Evolutionary conservation across 176 grass and related monocot species (phyloP), one percentile per base, ranked within the genome.

Genomic region (Phyllostachys edulis): DNA sequence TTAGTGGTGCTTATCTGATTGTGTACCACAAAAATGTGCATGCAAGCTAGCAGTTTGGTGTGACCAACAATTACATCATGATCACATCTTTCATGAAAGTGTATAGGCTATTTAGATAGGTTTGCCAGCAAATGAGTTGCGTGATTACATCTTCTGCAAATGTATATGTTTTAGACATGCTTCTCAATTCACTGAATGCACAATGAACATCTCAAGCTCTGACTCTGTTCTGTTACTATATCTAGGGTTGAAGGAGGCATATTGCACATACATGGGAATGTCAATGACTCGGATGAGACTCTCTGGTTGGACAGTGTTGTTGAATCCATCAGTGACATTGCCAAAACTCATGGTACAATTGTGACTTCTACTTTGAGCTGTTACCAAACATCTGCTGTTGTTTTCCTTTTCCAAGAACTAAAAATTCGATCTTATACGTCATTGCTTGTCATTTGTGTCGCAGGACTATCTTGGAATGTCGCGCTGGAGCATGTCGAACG

Each of bases 201-300:
- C 5, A 34, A 18, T 21, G 1, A 49, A 74, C 59, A 34, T 68
- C 15, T 51, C 14, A 51, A 59, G 27, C 24, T 80, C 9, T 62
- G 5, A 82, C 45, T 78, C 49, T 75, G 45, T 39, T 79, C 9
- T 81, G 9, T 79, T 78, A 6, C 65, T 84, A 11, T 47, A 38
- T 75, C 46, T 78, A 98, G 93, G 83, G 46, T 26, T 67, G 83
- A 75, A 12, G 96, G 96, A 65, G 96, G 96, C 18, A 78, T 89
- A 52, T 52, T 98, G 70, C 96, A 95, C 76, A 78, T 98, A 88
- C 93, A 98, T 63, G 93, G 85, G 56, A 98, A 98, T 66, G 93
- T 90, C 66, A 98, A 92, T 23, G 91, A 98, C 76, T 87, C 77
- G 0, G 93, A 95, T 75, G 96, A 95, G 77, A 23, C 13, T 0